Evolutionary conservation across 371 early-diverging fungal species (phyloP).

Genomic region (Massospora cicadina): DNA sequence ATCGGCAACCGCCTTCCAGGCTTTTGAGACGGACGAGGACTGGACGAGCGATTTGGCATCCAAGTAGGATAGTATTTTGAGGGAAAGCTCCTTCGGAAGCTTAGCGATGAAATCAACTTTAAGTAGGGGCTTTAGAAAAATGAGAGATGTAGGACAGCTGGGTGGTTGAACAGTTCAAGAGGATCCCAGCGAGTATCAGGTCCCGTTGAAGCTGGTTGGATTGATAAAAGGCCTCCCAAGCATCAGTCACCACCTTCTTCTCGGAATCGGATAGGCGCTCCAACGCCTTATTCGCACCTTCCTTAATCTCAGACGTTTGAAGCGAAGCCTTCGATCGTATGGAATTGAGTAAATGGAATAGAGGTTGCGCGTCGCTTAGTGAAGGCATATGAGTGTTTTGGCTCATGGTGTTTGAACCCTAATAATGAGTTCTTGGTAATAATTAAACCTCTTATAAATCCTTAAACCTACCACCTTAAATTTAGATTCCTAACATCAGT

Average conservation of each 20-base stretch:
- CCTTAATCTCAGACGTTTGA: conserved; percentile 4
- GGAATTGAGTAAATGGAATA: no score
- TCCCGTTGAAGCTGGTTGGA: conserved; percentile 34
- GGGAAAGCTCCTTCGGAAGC: conserved; percentile 59
- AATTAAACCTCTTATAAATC: no score
- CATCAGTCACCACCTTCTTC: conserved; percentile 28
- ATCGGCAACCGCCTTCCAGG: conserved; percentile 68
- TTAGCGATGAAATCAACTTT: conserved; percentile 63
- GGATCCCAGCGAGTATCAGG: conserved; percentile 46
- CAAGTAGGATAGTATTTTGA: conserved; percentile 63
- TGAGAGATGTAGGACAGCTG: conserved; percentile 49
- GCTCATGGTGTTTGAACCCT: no score
- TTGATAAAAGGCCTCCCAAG: conserved; percentile 39
- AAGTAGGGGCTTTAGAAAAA: conserved; percentile 39
- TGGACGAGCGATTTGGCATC: conserved; percentile 84
- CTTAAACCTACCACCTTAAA: no score
- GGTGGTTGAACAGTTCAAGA: conserved; percentile 28
- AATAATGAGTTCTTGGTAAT: no score
- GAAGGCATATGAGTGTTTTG: no score
- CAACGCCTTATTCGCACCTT: conserved; percentile 19
- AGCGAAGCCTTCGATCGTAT: neutral
- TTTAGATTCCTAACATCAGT: no score
- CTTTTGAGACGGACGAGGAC: conserved; percentile 65
- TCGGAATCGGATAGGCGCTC: conserved; percentile 24
- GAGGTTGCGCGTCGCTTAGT: no score